Conservation (phyloP, 2,329 filamentous ascomycete genomes). For the Furcasterigmium sp. region DNA sequence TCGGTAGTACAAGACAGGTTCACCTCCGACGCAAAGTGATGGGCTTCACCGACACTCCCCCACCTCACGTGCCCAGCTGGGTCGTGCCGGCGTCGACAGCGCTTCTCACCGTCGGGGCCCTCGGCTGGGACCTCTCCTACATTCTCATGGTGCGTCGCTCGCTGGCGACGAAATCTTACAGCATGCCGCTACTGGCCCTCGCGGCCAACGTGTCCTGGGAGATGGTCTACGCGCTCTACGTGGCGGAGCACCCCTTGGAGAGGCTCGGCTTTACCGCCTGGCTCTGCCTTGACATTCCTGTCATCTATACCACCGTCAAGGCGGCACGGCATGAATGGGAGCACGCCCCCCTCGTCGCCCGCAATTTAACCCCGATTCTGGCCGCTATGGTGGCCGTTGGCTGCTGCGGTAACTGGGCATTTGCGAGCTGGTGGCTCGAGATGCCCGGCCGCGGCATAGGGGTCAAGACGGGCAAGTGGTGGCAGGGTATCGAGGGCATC, state of each 20-base stretch:
- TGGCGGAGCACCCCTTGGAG: constrained; percentile 38
- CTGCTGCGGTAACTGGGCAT: constrained; percentile 30
- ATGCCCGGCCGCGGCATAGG: constrained; percentile 32
- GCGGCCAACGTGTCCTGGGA: constrained; percentile 48
- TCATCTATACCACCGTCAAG: constrained; percentile 40
- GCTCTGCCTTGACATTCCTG: constrained; percentile 41
- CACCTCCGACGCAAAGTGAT: neutral
- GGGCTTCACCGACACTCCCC: constrained; percentile 1
- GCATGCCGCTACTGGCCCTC: constrained; percentile 43
- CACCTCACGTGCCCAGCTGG: constrained; percentile 21
- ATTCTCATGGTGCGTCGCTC: constrained; percentile 40
- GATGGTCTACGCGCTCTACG: constrained; percentile 40
- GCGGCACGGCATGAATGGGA: constrained; percentile 38
- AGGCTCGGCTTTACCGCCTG: constrained; percentile 37
- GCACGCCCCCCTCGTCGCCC: constrained; percentile 31
- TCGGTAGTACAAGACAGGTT: too few relatives aligned
- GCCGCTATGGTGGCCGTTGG: constrained; percentile 27
- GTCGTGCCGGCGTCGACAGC: constrained; percentile 27
- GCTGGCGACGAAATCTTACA: constrained; percentile 39
- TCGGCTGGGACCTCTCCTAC: constrained; percentile 38
- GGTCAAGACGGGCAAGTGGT: constrained; percentile 40
- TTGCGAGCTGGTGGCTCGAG: constrained; percentile 42
- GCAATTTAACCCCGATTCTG: constrained; percentile 32
- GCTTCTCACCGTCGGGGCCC: constrained; percentile 29
- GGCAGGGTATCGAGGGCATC: constrained; percentile 29